Base-by-base conservation (phyloP, 495 filamentous ascomycete species). In the Sordaria brevicollis region DNA sequence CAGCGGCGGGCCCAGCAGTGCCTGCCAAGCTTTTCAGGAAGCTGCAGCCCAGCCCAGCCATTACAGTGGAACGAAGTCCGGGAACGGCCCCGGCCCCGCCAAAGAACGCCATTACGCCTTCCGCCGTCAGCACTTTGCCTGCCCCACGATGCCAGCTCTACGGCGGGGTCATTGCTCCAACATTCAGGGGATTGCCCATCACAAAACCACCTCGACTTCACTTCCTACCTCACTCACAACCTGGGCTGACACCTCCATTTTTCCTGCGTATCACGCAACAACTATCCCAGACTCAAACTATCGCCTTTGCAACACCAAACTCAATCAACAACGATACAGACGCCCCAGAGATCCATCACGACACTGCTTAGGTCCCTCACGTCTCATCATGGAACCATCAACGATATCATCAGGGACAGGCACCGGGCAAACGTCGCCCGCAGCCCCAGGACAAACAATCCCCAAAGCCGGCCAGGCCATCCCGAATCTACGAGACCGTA, bases 401-500 rank as follows among this genome's bases (percentile, higher is more conserved):
- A 68, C 77, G 65, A 65, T 76, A 62, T 74, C 19, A 11, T 31
- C 43, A 65, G 19, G 39, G 25, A 17, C 68, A 36, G 37, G 36
- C 21, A 10, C n/a, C 41, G 65, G 29, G 66, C 72, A 41, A 39
- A 37, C 19, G n/a, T 19, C 17, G 8, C 31, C 77, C 31, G 62
- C 21, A 39, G 57, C 69, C 21, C 10, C 41, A 25, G 33, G 35
- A 33, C 69, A 38, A 54, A 3, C 62, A 21, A 33, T 62, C 49
- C 17, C 25, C 25, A 62, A 62, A 62, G 49, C 49, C 13, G 25
- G 49, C 62, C 37, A 21, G 17, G 70, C 29, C 19, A 88, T 89
- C 68, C 83, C 89, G 31, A 86, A 88, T 74, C 80, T 89, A 11
- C 86, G 84, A 65, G 82, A 88, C 70, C 88, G 84, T 67, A 84